phyloP scores from a whole-genome alignment of 2,329 filamentous ascomycete species.

The Trichoderma polysporum region DNA sequence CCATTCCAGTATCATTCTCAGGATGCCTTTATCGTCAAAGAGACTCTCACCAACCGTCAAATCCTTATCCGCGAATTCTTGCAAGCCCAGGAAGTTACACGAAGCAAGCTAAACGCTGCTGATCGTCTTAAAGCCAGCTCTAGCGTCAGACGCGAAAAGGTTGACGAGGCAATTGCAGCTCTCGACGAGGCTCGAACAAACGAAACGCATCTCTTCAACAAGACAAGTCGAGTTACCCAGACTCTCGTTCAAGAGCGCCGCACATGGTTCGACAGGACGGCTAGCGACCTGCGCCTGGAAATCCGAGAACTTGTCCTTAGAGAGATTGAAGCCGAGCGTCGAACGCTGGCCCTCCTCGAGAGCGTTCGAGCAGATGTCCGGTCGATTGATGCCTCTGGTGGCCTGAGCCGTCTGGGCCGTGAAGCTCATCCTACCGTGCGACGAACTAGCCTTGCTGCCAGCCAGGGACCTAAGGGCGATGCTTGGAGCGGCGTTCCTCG shows the following conservation, averaged over 20 bases:
- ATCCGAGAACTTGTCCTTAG: conserved; percentile 91
- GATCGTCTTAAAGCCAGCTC: conserved; percentile 85
- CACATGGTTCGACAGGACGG: conserved; percentile 85
- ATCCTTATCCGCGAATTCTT: conserved; percentile 91
- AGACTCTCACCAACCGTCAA: conserved; percentile 95
- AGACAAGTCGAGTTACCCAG: conserved; percentile 83
- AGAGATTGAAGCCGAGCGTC: conserved; percentile 92
- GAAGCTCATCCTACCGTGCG: conserved; percentile 78
- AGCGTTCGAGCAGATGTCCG: conserved; percentile 90
- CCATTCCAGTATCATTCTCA: conserved; percentile 92
- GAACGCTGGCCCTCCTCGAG: conserved; percentile 89
- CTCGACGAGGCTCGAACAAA: conserved; percentile 83
- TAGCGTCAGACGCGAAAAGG: conserved; percentile 88
- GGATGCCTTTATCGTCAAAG: conserved; percentile 97
- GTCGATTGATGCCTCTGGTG: conserved; percentile 86
- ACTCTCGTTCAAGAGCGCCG: conserved; percentile 87
- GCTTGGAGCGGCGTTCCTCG: conserved; percentile 94
- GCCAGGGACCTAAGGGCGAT: conserved; percentile 96
- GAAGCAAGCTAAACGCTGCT: conserved; percentile 79
- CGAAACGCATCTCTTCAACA: conserved; percentile 78
- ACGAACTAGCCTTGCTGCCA: conserved; percentile 75
- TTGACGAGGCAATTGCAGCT: conserved; percentile 91
- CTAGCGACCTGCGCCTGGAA: conserved; percentile 76
- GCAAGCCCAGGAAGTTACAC: conserved; percentile 82
- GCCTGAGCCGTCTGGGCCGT: conserved; percentile 82